These are phyloP conservation scores for Carex sylvatica DNA, from an alignment of 202 grass and related monocot species.

Conservation along the genomic window DNA sequence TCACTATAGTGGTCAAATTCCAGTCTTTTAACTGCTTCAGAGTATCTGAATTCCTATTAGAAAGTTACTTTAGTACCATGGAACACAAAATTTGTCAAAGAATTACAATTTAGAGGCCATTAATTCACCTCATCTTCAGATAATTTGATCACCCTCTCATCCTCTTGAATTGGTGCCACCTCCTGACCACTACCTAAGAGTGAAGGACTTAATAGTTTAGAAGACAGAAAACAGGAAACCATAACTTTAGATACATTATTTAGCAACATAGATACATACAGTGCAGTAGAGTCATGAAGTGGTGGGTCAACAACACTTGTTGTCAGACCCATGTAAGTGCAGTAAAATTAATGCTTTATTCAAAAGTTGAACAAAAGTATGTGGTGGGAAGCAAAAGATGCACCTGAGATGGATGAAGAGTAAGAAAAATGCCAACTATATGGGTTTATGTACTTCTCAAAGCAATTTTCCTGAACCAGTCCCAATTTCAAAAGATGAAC, in stretches of 20 bases:
- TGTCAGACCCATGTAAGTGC: neutral
- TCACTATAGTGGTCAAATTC: constrained; percentile 68
- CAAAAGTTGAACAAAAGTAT: neutral
- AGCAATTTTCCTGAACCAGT: too few species aligned
- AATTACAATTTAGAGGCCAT: neutral
- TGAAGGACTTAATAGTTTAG: neutral
- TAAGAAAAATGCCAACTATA: constrained; percentile 66
- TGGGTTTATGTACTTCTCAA: too few species aligned
- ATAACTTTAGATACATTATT: neutral
- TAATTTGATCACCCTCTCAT: constrained; percentile 65
- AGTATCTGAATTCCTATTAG: constrained; percentile 75
- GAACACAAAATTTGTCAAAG: neutral
- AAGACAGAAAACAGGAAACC: neutral
- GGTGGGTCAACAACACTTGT: neutral
- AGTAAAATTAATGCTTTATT: neutral
- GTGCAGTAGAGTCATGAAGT: neutral
- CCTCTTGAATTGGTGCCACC: constrained; percentile 63
- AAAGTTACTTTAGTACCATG: constrained; percentile 35
- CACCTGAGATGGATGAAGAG: constrained; percentile 61
- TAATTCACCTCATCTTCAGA: constrained; percentile 74
- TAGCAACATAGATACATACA: neutral
- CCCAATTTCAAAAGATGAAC: too few species aligned
- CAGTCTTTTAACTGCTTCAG: constrained; percentile 66
- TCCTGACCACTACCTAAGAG: constrained; percentile 67
- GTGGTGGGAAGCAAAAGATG: neutral